Evolutionary conservation across 2,329 filamentous ascomycete species (phyloP), one percentile per base, ranked within the genome.

Genomic region (Paraphaeosphaeria minitans): DNA sequence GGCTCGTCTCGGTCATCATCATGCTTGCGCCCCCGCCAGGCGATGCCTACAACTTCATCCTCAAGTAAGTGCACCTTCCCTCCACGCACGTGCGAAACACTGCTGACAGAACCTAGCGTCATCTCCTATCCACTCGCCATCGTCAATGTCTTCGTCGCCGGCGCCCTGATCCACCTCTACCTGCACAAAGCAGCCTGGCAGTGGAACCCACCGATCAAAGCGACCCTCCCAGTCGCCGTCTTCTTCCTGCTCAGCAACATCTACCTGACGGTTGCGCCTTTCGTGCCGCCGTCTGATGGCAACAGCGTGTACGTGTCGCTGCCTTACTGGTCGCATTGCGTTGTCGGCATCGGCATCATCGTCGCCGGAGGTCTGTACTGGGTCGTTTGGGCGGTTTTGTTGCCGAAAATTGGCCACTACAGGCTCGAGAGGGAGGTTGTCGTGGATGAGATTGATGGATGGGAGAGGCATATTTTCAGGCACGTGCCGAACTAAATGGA

Each of bases 11-110:
- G 0, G 82, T 87, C 48, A 83, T 89, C 57, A 87, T 88, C 67
- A 88, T 90, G 73, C 77, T 90, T 2, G 87, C 86, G 0, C 87
- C 88, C 37, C 88, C 88, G 2, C 85, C 87, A 1, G 88, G 87
- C 37, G 86, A 89, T 72, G 86, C 86, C 0, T 89, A 88, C 75
- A 87, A 87, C 76, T 88, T 88, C 66, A 87, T 70, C 29, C 55
- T 71, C 21, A 71, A 75, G 49, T 51, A 41, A 51, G 49, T 51
- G 81, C 84, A 43, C 14, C 27, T 37, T 22, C 4, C 10, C 10
- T 50, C 10, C 22, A 27, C 24, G n/a, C 10, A 4, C 27, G 14
- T 4, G 8, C 60, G 3, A 22, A 13, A 8, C 41, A 43, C 4
- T 46, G 58, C 61, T 55, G 16, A n/a, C 24, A 48, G 22, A 56